Base-by-base conservation (phyloP, 495 filamentous ascomycete species). In the Talaromyces borbonicus region DNA sequence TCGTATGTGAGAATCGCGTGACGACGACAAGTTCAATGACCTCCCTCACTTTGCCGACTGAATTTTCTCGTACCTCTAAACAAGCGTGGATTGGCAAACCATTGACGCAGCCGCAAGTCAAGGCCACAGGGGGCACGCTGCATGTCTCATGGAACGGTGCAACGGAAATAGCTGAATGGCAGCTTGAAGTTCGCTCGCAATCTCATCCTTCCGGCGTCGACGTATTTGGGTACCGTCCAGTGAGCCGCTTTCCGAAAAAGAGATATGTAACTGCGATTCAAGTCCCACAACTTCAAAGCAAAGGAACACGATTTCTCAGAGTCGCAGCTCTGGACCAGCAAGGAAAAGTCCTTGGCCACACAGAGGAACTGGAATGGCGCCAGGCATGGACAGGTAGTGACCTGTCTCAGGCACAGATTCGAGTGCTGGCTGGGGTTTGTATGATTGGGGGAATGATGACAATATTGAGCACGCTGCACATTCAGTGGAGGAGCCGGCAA, bases 121-220 rank as follows among this genome's bases (percentile, higher is more conserved):
- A 56, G 0, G 52, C 56, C 6, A 44, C 46, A 0, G 56, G 56
- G 2, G 67, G 60, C 11, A 62, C 50, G 0, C 45, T 69, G 33
- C 59, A 64, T 48, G 61, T 67, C 33, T 65, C 59, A 54, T 72
- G 68, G 68, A 72, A 72, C 32, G 68, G 68, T 4, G 68, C 68
- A 8, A 72, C 68, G 5, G 67, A 69, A 29, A 57, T 72, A 8
- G 58, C 47, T 1, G 38, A n/a, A 15, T 72, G 62, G 59, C 46
- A 56, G 9, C 57, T 72, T 44, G 64, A 66, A 46, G 65, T 58
- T 16, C 56, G 7, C 5, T 23, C 19, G 20, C 16, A 30, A 24
- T 15, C 22, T 38, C 35, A 0, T 38, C 26, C 35, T 11, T 38
- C 35, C 16, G 3, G 22, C 19, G 5, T 4, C 8, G 16, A 38